phyloP scores from a whole-genome alignment of 108 stramenopile species.

The Nitzschia putrida region DNA sequence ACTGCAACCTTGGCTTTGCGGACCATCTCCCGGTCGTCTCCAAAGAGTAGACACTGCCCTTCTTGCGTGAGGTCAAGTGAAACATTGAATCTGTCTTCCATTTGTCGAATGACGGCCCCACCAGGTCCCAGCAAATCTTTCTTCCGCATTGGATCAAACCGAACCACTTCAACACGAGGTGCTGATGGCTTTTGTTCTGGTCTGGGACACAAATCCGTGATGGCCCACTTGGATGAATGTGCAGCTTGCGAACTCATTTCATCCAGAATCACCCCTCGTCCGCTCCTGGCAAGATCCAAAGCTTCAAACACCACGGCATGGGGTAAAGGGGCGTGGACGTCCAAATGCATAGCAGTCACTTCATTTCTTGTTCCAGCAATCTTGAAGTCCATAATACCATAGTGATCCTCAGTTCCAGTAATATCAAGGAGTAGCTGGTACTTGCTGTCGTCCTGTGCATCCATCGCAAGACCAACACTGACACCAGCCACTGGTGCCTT shows the following conservation, averaged over 20 bases:
- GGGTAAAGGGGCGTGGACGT: slow-evolving; percentile 57
- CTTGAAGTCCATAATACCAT: slow-evolving; percentile 95
- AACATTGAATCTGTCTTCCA: slow-evolving; percentile 67
- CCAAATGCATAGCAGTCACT: slow-evolving; percentile 86
- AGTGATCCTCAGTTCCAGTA: slow-evolving; percentile 84
- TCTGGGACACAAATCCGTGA: slow-evolving; percentile 34
- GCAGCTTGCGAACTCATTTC: slow-evolving; percentile 60
- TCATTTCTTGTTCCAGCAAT: slow-evolving; percentile 79
- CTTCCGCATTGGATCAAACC: slow-evolving; percentile 63
- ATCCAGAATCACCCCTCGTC: slow-evolving; percentile 65
- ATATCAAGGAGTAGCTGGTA: slow-evolving; percentile 81
- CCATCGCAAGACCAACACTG: slow-evolving; percentile 71
- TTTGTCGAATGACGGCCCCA: slow-evolving; percentile 64
- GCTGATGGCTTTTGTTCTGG: slow-evolving; percentile 50
- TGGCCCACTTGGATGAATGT: slow-evolving; percentile 16
- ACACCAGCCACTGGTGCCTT: slow-evolving; percentile 82
- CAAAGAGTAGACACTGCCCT: slow-evolving; percentile 66
- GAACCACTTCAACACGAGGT: slow-evolving; percentile 58
- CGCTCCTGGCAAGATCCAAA: slow-evolving; percentile 63
- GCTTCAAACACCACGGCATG: slow-evolving; percentile 56
- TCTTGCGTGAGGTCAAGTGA: slow-evolving; percentile 73
- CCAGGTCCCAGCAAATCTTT: slow-evolving; percentile 70
- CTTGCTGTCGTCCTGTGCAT: slow-evolving; percentile 2
- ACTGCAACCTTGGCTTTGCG: slow-evolving; percentile 60
- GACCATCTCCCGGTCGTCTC: slow-evolving; percentile 53